A percentile compares a stretch with the other conserved stretches of the same genome.
phyloP scores from a whole-genome alignment of 306 rosid species.

The Pachyrhizus erosus region DNA sequence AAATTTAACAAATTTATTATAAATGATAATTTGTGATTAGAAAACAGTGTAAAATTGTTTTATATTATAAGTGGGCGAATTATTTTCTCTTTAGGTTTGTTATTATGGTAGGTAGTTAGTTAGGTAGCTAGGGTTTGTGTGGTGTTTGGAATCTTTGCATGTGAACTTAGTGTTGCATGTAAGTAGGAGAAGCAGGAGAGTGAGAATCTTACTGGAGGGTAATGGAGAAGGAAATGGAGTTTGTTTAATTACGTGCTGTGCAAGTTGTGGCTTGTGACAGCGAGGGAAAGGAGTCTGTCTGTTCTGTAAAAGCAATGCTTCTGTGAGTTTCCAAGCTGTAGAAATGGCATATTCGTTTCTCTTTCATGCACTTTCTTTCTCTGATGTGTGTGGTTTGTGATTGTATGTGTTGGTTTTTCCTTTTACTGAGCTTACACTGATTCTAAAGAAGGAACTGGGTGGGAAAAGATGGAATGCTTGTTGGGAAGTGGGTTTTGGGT shows the following conservation, averaged over 20 bases:
- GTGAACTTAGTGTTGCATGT: slow-evolving; percentile 47
- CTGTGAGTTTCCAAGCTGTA: slow-evolving; percentile 65
- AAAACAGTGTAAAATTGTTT: no score
- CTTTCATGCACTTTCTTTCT: slow-evolving; percentile 9
- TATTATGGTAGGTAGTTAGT: not conserved
- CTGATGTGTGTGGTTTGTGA: not conserved
- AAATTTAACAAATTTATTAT: no score
- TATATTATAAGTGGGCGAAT: no score
- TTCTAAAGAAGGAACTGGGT: slow-evolving; percentile 54
- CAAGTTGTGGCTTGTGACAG: slow-evolving; percentile 45
- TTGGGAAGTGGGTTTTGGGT: slow-evolving; percentile 50
- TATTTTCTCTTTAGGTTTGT: not conserved
- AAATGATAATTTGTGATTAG: no score
- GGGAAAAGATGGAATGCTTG: slow-evolving; percentile 41
- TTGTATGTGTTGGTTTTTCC: not conserved
- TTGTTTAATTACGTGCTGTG: slow-evolving; percentile 39
- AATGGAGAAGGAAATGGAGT: slow-evolving; percentile 44
- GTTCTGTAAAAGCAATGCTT: slow-evolving; percentile 57
- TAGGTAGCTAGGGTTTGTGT: slow-evolving; percentile 48
- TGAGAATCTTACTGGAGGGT: slow-evolving; percentile 27
- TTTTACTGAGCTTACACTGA: slow-evolving; percentile 54
- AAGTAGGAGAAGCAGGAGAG: slow-evolving; percentile 44
- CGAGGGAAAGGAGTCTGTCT: slow-evolving; percentile 44
- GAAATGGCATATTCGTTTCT: slow-evolving; percentile 55
- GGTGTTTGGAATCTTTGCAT: slow-evolving; percentile 50